These are phyloP conservation scores for Penicillium cataractarum DNA, from an alignment of 495 filamentous ascomycete species.

Conservation along the genomic window DNA sequence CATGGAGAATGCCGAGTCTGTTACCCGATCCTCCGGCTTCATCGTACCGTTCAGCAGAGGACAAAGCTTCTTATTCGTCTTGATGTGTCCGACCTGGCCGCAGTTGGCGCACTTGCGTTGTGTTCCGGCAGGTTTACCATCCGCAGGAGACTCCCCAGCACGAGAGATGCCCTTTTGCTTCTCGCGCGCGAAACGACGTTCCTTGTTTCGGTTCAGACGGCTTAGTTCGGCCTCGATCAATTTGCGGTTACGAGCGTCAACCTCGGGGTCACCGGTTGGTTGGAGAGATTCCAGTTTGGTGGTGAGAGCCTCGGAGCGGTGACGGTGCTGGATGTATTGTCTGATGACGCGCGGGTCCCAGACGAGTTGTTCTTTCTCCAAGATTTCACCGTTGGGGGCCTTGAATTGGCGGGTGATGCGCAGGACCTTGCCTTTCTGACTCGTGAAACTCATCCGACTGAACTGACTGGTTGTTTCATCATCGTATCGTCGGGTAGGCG, in stretches of 20 bases:
- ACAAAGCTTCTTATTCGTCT: constrained; percentile 99
- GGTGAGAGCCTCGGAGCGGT: constrained; percentile 61
- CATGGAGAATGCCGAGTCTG: constrained; percentile 57
- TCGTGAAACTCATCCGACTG: constrained; percentile 73
- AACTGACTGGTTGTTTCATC: constrained; percentile 89
- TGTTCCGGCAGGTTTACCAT: constrained; percentile 65
- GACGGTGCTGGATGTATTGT: constrained; percentile 60
- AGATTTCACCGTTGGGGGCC: constrained; percentile 64
- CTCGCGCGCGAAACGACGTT: constrained; percentile 87
- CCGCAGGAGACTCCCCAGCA: constrained; percentile 43
- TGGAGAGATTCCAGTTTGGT: constrained; percentile 66
- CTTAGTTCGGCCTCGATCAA: constrained; percentile 73
- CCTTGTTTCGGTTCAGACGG: constrained; percentile 86
- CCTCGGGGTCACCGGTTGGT: constrained; percentile 77
- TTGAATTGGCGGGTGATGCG: constrained; percentile 70
- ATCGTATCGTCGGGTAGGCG: constrained; percentile 52
- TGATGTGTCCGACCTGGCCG: constrained; percentile 94
- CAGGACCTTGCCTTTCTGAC: constrained; percentile 70
- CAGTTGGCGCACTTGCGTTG: constrained; percentile 97
- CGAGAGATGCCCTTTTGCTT: constrained; percentile 72
- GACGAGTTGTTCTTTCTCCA: constrained; percentile 63
- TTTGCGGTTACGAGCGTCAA: constrained; percentile 62
- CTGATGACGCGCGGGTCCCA: constrained; percentile 75
- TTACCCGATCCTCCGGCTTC: constrained; percentile 66
- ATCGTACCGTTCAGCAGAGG: constrained; percentile 87